Evolutionary conservation across 148 eudicot genomes (phyloP), one percentile per base, ranked within the genome.

Genomic region (Fagopyrum homotropicum): DNA sequence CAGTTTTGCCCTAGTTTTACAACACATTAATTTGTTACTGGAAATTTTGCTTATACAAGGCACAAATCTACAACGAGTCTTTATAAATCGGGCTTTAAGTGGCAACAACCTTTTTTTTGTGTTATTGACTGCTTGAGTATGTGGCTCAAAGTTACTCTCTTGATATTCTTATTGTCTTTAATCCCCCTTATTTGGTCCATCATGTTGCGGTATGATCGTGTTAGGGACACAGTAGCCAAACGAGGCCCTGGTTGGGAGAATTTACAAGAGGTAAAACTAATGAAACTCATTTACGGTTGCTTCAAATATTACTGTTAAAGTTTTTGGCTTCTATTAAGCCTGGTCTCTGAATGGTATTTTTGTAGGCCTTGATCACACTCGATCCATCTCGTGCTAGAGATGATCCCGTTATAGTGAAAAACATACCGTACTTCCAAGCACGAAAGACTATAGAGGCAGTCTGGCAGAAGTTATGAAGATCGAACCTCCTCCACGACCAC

Each of bases 1-100:
- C n/a, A n/a, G n/a, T n/a, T n/a, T n/a, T n/a, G n/a, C 80, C 98
- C 98, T 22, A 93, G 97, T 84, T 91, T 93, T 79, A 94, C 94
- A 79, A 91, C 92, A 60, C 12, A 26, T 60, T 22, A 60, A 54
- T 6, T 17, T 59, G 30, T 22, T 8, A 59, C 29, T 19, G 10
- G 11, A 59, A 19, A 0, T 26, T 26, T 60, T 60, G 2, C 4
- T 26, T 22, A 8, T 40, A 60, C 66, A 22, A 60, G 26, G 9
- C 22, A 19, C 35, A 14, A 22, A 8, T 26, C 26, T 60, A 30
- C 63, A 57, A 5, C 19, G 30, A 19, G 30, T 26, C n/a, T n/a
- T n/a, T n/a, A n/a, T n/a, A n/a, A n/a, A n/a, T n/a, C n/a, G n/a
- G n/a, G n/a, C n/a, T n/a, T n/a, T n/a, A n/a, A n/a, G n/a, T n/a